Percentiles rank a stretch among this genome's conserved stretches.
These are phyloP conservation scores for Leccinellum rugosiceps DNA, from an alignment of 768 basidiomycete species.

Conservation along the genomic window DNA sequence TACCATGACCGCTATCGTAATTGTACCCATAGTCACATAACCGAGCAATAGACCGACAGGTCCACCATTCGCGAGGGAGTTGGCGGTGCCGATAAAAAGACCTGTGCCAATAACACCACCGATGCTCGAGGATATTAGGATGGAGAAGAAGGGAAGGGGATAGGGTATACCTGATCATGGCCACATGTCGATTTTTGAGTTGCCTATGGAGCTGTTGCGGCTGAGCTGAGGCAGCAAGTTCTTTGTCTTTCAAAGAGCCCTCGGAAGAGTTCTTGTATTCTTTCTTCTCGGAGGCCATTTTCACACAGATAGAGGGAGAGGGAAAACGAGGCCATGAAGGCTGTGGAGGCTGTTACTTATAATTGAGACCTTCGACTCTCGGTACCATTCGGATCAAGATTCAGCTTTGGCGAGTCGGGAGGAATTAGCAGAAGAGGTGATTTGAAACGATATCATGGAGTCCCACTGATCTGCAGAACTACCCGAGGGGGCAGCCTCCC, in stretches of 20 bases:
- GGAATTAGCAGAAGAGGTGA: too few relatives aligned
- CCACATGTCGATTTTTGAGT: conserved; percentile 74
- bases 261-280: conserved; percentile 5
- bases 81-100: neutral
- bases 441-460: too few relatives aligned
- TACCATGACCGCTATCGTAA: conserved; percentile 35
- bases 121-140: conserved; percentile 39
- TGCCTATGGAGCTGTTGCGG: conserved; percentile 46
- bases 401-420: too few relatives aligned
- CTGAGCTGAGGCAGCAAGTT: neutral
- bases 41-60: conserved; percentile 43
- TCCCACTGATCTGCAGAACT: too few relatives aligned
- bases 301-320: neutral
- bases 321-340: neutral
- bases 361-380: neutral
- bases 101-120: conserved; percentile 35
- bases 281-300: conserved; percentile 24
- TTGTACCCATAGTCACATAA: conserved; percentile 33
- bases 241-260: conserved; percentile 23
- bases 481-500: too few relatives aligned
- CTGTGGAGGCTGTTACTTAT: neutral
- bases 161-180: conserved; percentile 65
- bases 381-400: too few relatives aligned
- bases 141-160: neutral
- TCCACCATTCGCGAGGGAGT: conserved; percentile 34